phyloP scores from a whole-genome alignment of 805 yeast genomes.

The Ogataea ganodermae region DNA sequence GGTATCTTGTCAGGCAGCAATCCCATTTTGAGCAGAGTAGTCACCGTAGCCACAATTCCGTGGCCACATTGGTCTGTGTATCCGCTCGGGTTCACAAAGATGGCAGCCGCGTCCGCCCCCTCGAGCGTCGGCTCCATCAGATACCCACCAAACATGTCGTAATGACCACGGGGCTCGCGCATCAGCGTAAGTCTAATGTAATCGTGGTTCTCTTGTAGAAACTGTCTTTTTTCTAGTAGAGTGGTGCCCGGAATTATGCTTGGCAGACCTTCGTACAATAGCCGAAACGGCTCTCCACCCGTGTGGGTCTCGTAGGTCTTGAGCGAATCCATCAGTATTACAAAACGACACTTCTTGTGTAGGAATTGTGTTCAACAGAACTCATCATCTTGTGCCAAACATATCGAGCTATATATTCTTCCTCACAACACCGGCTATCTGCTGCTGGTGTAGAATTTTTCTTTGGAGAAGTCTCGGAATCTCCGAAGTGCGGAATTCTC shows the following conservation, averaged over 20 bases:
- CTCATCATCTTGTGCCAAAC: too few species aligned
- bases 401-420: too few species aligned
- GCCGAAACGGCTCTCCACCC: slow-evolving; percentile 31
- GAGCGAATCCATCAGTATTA: slow-evolving; percentile 11
- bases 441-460: background rate
- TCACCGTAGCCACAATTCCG: slow-evolving; percentile 30
- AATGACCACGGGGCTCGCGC: slow-evolving; percentile 33
- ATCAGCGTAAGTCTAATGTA: slow-evolving; percentile 27
- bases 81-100: slow-evolving; percentile 31
- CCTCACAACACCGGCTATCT: background rate
- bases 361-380: background rate
- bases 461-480: slow-evolving; percentile 2
- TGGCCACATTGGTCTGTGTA: slow-evolving; percentile 35
- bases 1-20: slow-evolving; percentile 25
- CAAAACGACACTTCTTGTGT: background rate
- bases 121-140: slow-evolving; percentile 21
- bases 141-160: slow-evolving; percentile 34
- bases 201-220: slow-evolving; percentile 24
- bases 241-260: slow-evolving; percentile 24
- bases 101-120: slow-evolving; percentile 29
- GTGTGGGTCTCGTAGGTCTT: slow-evolving; percentile 32
- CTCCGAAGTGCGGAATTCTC: slow-evolving; percentile 1
- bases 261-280: slow-evolving; percentile 25
- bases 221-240: slow-evolving; percentile 25
- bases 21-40: slow-evolving; percentile 22